Evolutionary conservation across 2,329 filamentous ascomycete genomes (phyloP).

Genomic region (Hymenoscyphus repandus): DNA sequence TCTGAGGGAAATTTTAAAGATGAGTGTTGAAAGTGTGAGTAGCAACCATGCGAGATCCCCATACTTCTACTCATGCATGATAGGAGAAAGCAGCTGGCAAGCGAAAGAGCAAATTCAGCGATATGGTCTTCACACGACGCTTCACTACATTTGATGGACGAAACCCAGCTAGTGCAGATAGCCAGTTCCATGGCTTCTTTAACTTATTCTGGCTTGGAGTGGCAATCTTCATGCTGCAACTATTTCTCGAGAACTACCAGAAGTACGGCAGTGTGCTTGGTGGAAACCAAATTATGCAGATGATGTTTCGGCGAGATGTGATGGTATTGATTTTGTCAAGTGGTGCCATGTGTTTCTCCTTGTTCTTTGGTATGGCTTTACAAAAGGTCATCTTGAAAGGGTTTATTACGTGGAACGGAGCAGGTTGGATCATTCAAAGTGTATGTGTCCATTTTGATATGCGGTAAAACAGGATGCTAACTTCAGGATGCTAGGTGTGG

Average conservation of each 20-base stretch:
- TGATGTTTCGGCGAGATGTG: slow-evolving; percentile 58
- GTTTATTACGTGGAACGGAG: slow-evolving; percentile 60
- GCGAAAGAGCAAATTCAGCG: slow-evolving; percentile 34
- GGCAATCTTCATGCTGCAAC: slow-evolving; percentile 59
- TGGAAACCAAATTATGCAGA: slow-evolving; percentile 63
- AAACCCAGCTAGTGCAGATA: slow-evolving; percentile 58
- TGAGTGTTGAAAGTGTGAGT: slow-evolving; percentile 23
- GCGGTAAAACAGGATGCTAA: not conserved
- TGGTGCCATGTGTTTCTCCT: slow-evolving; percentile 61
- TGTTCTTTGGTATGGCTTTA: slow-evolving; percentile 59
- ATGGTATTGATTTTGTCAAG: slow-evolving; percentile 57
- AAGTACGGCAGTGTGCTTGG: slow-evolving; percentile 65
- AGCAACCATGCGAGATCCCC: not conserved
- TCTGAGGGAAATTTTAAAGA: slow-evolving; percentile 23
- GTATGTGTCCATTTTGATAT: slow-evolving; percentile 32
- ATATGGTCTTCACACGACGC: slow-evolving; percentile 66
- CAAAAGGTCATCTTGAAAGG: slow-evolving; percentile 55
- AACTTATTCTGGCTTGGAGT: slow-evolving; percentile 73
- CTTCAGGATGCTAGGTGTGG: slow-evolving; percentile 50
- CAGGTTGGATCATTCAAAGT: slow-evolving; percentile 71
- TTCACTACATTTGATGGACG: slow-evolving; percentile 72
- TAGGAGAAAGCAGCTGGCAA: slow-evolving; percentile 24
- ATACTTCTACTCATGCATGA: not conserved
- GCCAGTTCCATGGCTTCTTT: slow-evolving; percentile 74
- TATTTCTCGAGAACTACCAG: slow-evolving; percentile 63